Base-by-base conservation (phyloP, 805 yeast genomes). In the Lipomyces lipofer region DNA sequence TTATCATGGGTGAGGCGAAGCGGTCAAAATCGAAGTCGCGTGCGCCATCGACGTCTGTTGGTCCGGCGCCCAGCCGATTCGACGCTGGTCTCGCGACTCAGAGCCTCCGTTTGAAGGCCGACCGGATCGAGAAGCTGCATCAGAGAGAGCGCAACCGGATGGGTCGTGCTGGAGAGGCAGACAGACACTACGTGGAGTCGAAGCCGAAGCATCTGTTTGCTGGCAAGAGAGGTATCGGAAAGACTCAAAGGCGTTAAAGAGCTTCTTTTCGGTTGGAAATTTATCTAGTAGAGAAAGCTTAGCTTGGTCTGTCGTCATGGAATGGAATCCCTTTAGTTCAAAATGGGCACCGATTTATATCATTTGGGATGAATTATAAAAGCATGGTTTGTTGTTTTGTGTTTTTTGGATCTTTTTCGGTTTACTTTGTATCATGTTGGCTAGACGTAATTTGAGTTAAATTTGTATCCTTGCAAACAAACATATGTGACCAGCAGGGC, bases 151-250 rank as follows among this genome's bases (percentile, higher is more conserved):
- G 98, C 77, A 88, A 91, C 75, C 85, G 91, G 77, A 73, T 78
- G 68, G 97, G 97, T 40, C 84, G 95, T 74, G 86, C 83, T 63
- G 97, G 98, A 77, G 99, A 94, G 77, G 86, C 88, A 68, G 99
- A 94, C 75, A 85, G 98, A 74, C 96, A 89, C 71, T 77, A 82
- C 54, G 81, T 90, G 51, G 94, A 87, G 49, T 76, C 88, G 59
- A 73, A 88, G 75, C 96, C 97, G 61, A 92, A 91, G 78, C 99
- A 94, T 75, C 78, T 94, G 80, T 87, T 86, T 78, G 76, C 89
- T 66, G 99, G 99, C 75, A 94, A 94, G 81, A 84, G 99, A 76
- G 95, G 97, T 78, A 83, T 82, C 67, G 97, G 97, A 72, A 86
- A 85, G 72, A 84, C 89, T 61, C 96, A 89, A 72, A 81, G 87